A percentile compares a stretch with the other conserved stretches of the same genome.
Conservation (phyloP, 176 grass and related monocot genomes). For the Lolium rigidum region DNA sequence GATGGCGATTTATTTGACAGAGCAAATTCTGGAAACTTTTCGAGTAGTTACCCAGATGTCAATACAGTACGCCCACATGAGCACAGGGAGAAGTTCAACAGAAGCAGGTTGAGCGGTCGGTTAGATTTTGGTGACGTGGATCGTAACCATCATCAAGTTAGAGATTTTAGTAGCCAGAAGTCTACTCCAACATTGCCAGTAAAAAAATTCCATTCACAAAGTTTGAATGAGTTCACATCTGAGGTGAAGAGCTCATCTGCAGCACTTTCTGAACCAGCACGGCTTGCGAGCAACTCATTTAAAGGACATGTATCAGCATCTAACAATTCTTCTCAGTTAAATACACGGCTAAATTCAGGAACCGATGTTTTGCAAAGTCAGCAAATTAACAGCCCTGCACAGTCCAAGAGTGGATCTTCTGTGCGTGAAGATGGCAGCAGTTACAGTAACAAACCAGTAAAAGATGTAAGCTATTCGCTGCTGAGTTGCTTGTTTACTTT, state of each 20-base stretch:
- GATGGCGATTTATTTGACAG: constrained; percentile 42
- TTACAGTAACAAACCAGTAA: constrained; percentile 51
- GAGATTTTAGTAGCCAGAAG: constrained; percentile 45
- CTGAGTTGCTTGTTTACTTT: neutral
- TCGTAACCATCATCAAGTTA: constrained; percentile 47
- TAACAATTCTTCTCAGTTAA: constrained; percentile 37
- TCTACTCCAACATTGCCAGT: constrained; percentile 35
- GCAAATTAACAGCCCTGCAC: constrained; percentile 42
- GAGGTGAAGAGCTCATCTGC: constrained; percentile 38
- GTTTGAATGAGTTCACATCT: constrained; percentile 41
- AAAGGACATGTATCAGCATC: constrained; percentile 30
- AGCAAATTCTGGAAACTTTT: constrained; percentile 33
- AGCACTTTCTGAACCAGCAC: constrained; percentile 41
- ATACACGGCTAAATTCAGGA: constrained; percentile 6
- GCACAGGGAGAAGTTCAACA: constrained; percentile 37
- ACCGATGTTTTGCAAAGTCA: constrained; percentile 33
- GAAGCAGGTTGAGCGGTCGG: constrained; percentile 54
- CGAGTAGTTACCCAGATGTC: constrained; percentile 29
- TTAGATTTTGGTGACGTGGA: constrained; percentile 46
- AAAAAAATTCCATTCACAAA: constrained; percentile 44
- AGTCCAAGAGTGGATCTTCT: constrained; percentile 49
- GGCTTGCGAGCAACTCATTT: constrained; percentile 17
- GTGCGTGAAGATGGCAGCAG: constrained; percentile 41
- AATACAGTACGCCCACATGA: constrained; percentile 28
- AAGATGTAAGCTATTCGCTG: constrained; percentile 47